Evolutionary conservation across 345 rosid genomes (phyloP).

Genomic region (Eucalyptus viminalis): DNA sequence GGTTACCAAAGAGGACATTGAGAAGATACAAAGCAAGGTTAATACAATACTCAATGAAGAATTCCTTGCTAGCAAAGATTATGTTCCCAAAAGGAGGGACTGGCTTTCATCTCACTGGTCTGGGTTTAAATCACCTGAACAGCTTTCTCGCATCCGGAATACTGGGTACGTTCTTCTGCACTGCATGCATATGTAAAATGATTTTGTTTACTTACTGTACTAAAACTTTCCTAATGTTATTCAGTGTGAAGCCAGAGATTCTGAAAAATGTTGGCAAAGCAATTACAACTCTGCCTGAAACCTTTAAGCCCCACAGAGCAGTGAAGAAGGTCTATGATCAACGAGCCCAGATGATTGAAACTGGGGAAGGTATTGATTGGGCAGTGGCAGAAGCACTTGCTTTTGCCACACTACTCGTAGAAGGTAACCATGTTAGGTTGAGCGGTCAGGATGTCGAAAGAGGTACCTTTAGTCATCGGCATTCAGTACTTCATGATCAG

Average conservation of each 20-base stretch:
- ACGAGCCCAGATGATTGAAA: conserved; percentile 8
- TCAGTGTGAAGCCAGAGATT: conserved; percentile 10
- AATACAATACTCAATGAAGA: conserved; percentile 3
- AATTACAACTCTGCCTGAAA: conserved; percentile 4
- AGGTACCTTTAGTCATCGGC: conserved; percentile 12
- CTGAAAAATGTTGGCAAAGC: conserved; percentile 9
- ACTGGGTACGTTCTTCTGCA: not conserved
- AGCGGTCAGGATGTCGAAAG: conserved; percentile 11
- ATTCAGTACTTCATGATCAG: conserved; percentile 8
- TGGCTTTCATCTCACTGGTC: conserved; percentile 12
- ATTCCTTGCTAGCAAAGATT: conserved; percentile 2
- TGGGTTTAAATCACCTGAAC: conserved; percentile 13
- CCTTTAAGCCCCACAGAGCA: conserved; percentile 4
- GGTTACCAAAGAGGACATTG: conserved; percentile 1
- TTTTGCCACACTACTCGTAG: conserved; percentile 3
- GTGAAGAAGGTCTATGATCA: conserved; percentile 7
- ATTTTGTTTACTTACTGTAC: not conserved
- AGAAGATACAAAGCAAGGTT: not conserved
- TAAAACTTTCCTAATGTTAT: not conserved
- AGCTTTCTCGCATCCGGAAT: conserved; percentile 7
- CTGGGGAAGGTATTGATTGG: conserved; percentile 10
- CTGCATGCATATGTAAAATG: not conserved
- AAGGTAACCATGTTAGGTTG: conserved; percentile 8
- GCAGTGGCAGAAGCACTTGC: conserved; percentile 11
- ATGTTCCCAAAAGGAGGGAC: conserved; percentile 9